Evolutionary conservation across 2,329 filamentous ascomycete genomes (phyloP), one percentile per base, ranked within the genome.

Genomic region (Onygenales sp.): DNA sequence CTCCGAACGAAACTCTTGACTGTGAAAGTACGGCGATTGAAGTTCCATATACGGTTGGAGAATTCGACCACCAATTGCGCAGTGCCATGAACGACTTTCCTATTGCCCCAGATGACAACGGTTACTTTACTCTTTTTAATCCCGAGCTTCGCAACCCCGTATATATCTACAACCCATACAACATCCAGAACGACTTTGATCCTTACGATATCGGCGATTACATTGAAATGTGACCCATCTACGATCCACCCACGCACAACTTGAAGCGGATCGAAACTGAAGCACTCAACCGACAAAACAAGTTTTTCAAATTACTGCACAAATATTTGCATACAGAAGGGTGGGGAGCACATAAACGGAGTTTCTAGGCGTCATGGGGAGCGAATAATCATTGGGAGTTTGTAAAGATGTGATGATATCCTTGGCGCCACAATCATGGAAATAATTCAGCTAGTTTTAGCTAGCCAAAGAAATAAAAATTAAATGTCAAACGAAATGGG

Each of bases 101-200:
- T 45, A 55, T 49, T 42, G 39, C 31, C n/a, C 14, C 39, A 21
- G 60, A 58, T 5, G 56, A 56, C 14, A 54, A 57, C 10, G 54
- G 54, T 11, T 59, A 60, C 35, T 61, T 60, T 33, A 51, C 54
- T 7, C 59, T 62, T 39, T 67, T 66, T 53, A 60, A 63, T 49
- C 63, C 63, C 1, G 43, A 54, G 1, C 46, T 59, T 39, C 50
- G 51, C 5, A 49, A 43, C n/a, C 57, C 57, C 4, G 46, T 60
- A 36, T 48, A 58, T 14, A 55, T 52, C 17, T 66, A 62, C 46
- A 61, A 65, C 43, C 64, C 64, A 13, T 59, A 57, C n/a, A 46
- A 57, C 51, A 53, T 62, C 52, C 61, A 62, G 36, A 56, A 59
- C 48, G 52, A 59, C 21, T 67, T 66, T 43, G 58, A 67, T 50